Base-by-base conservation (phyloP, 352 stramenopile genomes). In the Aphanomyces stellatus region DNA sequence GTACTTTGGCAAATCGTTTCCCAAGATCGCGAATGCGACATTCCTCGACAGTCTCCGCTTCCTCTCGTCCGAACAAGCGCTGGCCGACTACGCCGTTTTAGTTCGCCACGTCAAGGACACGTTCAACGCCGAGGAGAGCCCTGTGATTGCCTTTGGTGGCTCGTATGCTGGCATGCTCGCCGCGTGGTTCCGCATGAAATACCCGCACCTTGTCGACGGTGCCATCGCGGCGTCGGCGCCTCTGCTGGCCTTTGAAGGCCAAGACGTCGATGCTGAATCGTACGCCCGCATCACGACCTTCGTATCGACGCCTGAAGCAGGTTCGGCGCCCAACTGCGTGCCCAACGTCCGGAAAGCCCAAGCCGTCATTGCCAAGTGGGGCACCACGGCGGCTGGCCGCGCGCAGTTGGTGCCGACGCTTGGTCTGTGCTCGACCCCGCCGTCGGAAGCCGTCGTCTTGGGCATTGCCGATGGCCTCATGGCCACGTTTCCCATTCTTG, bases 151-250 rank as follows among this genome's bases (percentile, higher is more conserved):
- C 33, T 98, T 98, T 81, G 94, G 94, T 40, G 94, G 84, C 34
- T 93, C 77, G 24, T 98, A 98, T 67, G 93, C 93, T 25, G 94
- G 94, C 35, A 98, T 98, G 94, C 82, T 98, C 34, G 82, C 77
- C 61, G 74, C 85, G 30, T 98, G 91, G 87, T 83, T 96, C 66
- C 82, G 93, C 33, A 88, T 96, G 68, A 96, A 97, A 78, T 98
- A 98, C 74, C 91, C 93, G 17, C 69, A 89, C 63, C 76, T 94
- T 24, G 74, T 97, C 4, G 82, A 88, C 63, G 94, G 94, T n/a
- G 85, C 93, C 34, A 87, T 99, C 71, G 93, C 95, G 2, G 88
- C 75, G n/a, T 96, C 85, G 3, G 93, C 93, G 19, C 94, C 93
- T 4, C 90, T 98, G 48, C 53, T 92, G 5, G 77, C 77, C 1